A percentile compares a stretch with the other conserved stretches of the same genome.
These are phyloP conservation scores for Trametes sanguinea DNA, from an alignment of 768 basidiomycete genomes.

Conservation along the genomic window DNA sequence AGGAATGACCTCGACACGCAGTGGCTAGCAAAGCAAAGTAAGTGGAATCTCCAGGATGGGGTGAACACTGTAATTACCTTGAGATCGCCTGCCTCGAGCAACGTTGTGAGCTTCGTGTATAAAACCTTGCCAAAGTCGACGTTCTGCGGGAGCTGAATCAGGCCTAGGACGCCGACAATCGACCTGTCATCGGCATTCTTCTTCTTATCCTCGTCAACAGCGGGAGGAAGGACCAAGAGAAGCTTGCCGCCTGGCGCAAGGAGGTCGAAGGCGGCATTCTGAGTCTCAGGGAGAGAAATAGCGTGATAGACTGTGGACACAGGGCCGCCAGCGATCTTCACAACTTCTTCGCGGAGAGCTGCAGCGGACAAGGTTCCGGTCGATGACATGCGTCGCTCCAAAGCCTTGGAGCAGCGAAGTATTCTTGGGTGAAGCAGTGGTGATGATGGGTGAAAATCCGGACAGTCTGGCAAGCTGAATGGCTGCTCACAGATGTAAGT, in stretches of 20 bases:
- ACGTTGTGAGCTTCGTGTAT: slow-evolving; percentile 20
- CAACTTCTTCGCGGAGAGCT: slow-evolving; percentile 8
- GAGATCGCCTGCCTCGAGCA: too few relatives aligned
- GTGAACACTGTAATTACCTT: too few relatives aligned
- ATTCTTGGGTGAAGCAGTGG: slow-evolving; percentile 23
- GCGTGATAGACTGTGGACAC: slow-evolving; percentile 27
- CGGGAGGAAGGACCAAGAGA: slow-evolving; percentile 5
- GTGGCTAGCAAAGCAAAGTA: too few relatives aligned
- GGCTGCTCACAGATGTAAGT: too few relatives aligned
- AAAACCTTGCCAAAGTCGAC: slow-evolving; percentile 22
- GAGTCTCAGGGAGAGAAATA: slow-evolving; percentile 24
- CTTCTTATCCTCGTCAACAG: neutral
- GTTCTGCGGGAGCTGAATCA: slow-evolving; percentile 12
- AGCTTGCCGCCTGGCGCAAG: slow-evolving; percentile 28
- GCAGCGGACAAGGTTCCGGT: slow-evolving; percentile 24
- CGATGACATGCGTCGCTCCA: slow-evolving; percentile 32
- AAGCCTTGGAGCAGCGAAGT: slow-evolving; percentile 16
- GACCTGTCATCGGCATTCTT: slow-evolving; percentile 43
- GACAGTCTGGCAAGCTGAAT: slow-evolving; percentile 24
- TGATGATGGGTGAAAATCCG: too few relatives aligned
- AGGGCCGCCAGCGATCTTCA: slow-evolving; percentile 24
- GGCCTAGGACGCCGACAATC: slow-evolving; percentile 43
- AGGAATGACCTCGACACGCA: too few relatives aligned
- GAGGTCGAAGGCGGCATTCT: slow-evolving; percentile 23
- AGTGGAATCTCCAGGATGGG: too few relatives aligned